A percentile compares a stretch with the other conserved stretches of the same genome.
phyloP scores from a whole-genome alignment of 805 yeast species.

The Ogataea saltuana region DNA sequence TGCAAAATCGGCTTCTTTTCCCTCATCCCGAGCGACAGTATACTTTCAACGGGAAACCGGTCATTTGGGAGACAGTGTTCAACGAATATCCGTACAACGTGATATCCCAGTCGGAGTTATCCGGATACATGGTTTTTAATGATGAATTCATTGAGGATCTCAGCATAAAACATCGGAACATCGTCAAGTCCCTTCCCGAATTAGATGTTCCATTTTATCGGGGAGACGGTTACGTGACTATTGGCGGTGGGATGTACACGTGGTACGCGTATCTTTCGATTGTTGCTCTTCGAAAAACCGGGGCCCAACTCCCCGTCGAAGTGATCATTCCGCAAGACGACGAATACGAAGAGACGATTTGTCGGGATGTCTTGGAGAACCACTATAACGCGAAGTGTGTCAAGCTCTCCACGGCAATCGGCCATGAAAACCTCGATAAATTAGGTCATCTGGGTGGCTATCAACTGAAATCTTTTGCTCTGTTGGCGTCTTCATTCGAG shows the following conservation, averaged over 20 bases:
- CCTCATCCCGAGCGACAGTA: slow-evolving; percentile 24
- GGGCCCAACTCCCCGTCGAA: slow-evolving; percentile 46
- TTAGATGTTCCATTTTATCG: slow-evolving; percentile 25
- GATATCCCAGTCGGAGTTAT: slow-evolving; percentile 15
- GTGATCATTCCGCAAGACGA: slow-evolving; percentile 41
- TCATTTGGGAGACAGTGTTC: slow-evolving; percentile 24
- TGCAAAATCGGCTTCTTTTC: slow-evolving; percentile 16
- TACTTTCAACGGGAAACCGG: slow-evolving; percentile 24
- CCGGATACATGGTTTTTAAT: slow-evolving; percentile 28
- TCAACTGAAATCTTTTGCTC: slow-evolving; percentile 44
- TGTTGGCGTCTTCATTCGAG: slow-evolving; percentile 47
- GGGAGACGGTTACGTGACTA: slow-evolving; percentile 39
- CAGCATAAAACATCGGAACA: slow-evolving; percentile 46
- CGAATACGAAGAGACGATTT: slow-evolving; percentile 42
- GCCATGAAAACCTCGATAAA: slow-evolving; percentile 24
- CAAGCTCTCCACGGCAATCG: slow-evolving; percentile 39
- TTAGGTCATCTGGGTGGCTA: slow-evolving; percentile 34
- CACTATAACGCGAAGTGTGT: slow-evolving; percentile 44
- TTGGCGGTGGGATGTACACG: slow-evolving; percentile 47
- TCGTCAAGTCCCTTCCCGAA: slow-evolving; percentile 49
- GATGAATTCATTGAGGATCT: slow-evolving; percentile 46
- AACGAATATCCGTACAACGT: slow-evolving; percentile 20
- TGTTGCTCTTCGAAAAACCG: slow-evolving; percentile 43
- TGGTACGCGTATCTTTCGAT: slow-evolving; percentile 43
- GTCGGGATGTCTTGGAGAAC: slow-evolving; percentile 40